Base-by-base conservation (phyloP, 768 basidiomycete species). In the Collybia sp. region DNA sequence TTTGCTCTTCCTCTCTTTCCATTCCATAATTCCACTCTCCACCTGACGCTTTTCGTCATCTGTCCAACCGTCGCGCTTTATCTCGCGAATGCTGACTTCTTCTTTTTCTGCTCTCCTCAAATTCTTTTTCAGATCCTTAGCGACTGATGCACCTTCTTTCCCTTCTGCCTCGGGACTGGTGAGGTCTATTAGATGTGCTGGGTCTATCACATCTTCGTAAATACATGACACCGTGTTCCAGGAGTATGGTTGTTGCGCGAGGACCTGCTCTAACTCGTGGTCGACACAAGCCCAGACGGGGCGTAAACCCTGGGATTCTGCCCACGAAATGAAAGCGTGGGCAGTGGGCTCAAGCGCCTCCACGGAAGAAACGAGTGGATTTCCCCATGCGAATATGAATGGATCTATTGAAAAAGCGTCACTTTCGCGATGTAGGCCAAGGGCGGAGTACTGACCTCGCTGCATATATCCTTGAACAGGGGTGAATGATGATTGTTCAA, bases 171-270 rank as follows among this genome's bases (percentile, higher is more conserved):
- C 62, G 0, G 65, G 61, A 12, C 59, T 58, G 1, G 67, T 70
- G 42, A 75, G 47, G 18, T 71, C 63, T 12, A 75, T 50, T 13
- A 76, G 58, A 47, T 72, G 70, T 17, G 67, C 71, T 0, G 80
- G 74, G 43, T 79, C 70, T 11, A 80, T 63, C 32, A 76, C 66
- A 42, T 83, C 81, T 55, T 85, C 83, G 42, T 77, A 76, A 41
- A 85, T 81, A 47, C 80, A 84, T 42, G 73, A 71, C 36, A 86
- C 68, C 3, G 75, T 72, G 44, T 73, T 70, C 85, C 83, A 86
- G 1, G 70, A 66, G 50, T 77, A 70, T 33, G 58, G 53, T 1
- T 51, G 31, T 49, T 50, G 6, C 58, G 37, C 72, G 40, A 85
- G 71, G 6, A 79, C 56, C 36, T 72, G 61, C 53, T 83, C 80